Conservation (phyloP, 495 filamentous ascomycete species). For the Penicillium cosmopolitanum region DNA sequence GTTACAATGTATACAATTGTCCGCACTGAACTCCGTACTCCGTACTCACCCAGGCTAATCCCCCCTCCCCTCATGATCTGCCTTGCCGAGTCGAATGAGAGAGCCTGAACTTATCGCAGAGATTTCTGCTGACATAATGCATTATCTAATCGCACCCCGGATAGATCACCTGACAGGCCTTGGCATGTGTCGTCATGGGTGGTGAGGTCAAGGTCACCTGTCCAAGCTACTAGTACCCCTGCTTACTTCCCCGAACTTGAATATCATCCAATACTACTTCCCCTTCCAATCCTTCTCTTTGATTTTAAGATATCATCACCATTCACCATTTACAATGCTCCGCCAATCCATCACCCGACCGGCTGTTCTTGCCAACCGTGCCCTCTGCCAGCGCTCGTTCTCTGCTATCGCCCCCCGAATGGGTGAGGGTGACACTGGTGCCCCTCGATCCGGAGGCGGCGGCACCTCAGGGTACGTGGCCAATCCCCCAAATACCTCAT, state of each 20-base stretch:
- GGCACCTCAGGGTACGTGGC: constrained; percentile 38
- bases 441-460: constrained; percentile 51
- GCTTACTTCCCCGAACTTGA: neutral
- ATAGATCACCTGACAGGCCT: constrained; percentile 20
- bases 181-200: constrained; percentile 33
- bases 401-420: constrained; percentile 63
- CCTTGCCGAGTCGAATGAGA: constrained; percentile 32
- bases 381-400: constrained; percentile 61
- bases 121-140: constrained; percentile 30
- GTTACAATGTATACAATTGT: neutral
- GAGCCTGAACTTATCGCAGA: constrained; percentile 34
- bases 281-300: constrained; percentile 4
- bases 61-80: constrained; percentile 19
- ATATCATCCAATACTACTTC: neutral
- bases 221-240: neutral
- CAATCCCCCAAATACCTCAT: neutral
- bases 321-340: constrained; percentile 56
- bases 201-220: constrained; percentile 3
- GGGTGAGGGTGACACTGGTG: constrained; percentile 70
- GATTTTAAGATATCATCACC: constrained; percentile 10
- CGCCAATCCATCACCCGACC: constrained; percentile 65
- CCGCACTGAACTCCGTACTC: constrained; percentile 4
- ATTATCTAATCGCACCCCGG: constrained; percentile 15
- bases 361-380: constrained; percentile 53
- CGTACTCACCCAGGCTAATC: neutral